Base-by-base conservation (phyloP, 2,329 filamentous ascomycete species). In the Cercospora citrullina region DNA sequence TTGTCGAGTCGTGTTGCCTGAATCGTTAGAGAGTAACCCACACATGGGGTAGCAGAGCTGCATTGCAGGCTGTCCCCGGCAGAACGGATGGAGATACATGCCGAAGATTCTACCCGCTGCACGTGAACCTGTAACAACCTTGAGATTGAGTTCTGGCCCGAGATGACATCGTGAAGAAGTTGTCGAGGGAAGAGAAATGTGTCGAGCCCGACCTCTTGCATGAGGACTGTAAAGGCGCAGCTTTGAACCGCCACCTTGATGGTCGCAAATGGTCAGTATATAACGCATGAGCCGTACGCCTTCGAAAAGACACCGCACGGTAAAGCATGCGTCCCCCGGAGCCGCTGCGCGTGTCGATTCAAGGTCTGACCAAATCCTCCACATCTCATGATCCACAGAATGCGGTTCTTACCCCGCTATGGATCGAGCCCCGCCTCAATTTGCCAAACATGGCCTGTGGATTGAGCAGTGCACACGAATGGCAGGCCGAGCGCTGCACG, bases 351-450 rank as follows among this genome's bases (percentile, higher is more conserved):
- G 12, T n/a, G 10, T 55, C 48, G 48, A 55, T 28, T 28, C 23
- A 10, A 26, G 48, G 48, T 23, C 21, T 28, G 48, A 28, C 48
- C 48, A 10, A n/a, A 55, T 55, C 48, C 23, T 55, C 48, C 48
- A 55, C 48, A 55, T 55, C 48, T 55, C 48, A 28, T 30, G 48
- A 55, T 55, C 48, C 48, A 55, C 48, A 55, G 45, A 23, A 55
- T 55, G 48, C 23, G 30, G 48, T 55, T 8, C 1, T 55, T 55
- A 55, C 48, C 48, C 48, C 48, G 48, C 48, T 55, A 55, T 55
- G 48, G 48, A 30, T 55, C 48, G 14, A 55, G 48, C 48, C 48
- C 48, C 48, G 48, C 48, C 48, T 14, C 1, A 55, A n/a, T 55
- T 42, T 10, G 48, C 48, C 48, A 55, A 55, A 55, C 6, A 30